Evolutionary conservation across 2,329 filamentous ascomycete genomes (phyloP), one percentile per base, ranked within the genome.

Genomic region (Cladophialophora chaetospira): DNA sequence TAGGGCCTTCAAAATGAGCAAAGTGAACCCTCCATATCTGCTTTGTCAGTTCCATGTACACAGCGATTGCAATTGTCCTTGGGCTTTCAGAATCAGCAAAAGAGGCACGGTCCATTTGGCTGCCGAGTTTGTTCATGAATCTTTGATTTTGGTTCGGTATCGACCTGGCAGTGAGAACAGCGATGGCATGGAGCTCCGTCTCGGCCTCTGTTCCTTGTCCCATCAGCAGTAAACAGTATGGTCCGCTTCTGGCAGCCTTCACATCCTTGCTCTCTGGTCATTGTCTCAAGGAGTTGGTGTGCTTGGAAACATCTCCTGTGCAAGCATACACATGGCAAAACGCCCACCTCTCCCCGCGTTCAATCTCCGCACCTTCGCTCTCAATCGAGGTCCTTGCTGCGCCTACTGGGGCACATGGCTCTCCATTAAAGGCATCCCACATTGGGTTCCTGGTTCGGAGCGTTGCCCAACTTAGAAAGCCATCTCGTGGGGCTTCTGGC

Each of bases 401-500:
- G n/a, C n/a, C n/a, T n/a, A n/a, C n/a, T n/a, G n/a, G n/a, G n/a
- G n/a, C n/a, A n/a, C n/a, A n/a, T n/a, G n/a, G n/a, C n/a, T n/a
- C n/a, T n/a, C n/a, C n/a, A n/a, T n/a, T n/a, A n/a, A n/a, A n/a
- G n/a, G n/a, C n/a, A n/a, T n/a, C n/a, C n/a, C n/a, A n/a, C n/a
- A n/a, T n/a, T n/a, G n/a, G n/a, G n/a, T n/a, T n/a, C n/a, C n/a
- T n/a, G n/a, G n/a, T n/a, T n/a, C n/a, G n/a, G n/a, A n/a, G 5
- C 11, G 36, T 19, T 13, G n/a, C 19, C 23, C 35, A n/a, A 71
- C 15, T 44, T 97, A 99, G 87, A 93, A 99, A 82, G 90, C 89
- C 94, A 99, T 97, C 87, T 96, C 90, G 83, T 99, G 94, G 81
- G 94, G 94, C 88, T 93, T 92, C 86, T 99, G 93, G 75, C 94